Evolutionary conservation across 2,329 filamentous ascomycete species (phyloP).

Genomic region (Cephalotrichum gorgonifer): DNA sequence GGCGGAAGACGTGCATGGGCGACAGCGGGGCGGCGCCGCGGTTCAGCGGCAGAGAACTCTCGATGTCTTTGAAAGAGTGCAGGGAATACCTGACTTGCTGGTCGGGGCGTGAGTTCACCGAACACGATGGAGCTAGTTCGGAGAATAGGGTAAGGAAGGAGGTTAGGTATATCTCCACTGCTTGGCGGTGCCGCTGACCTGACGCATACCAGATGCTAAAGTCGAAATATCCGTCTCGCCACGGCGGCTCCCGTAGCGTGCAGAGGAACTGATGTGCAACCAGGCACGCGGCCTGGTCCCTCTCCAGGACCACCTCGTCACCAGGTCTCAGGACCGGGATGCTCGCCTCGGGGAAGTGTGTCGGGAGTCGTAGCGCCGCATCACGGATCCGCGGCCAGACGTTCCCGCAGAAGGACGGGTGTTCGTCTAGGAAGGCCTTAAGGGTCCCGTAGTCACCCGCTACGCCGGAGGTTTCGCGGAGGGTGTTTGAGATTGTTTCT

Average conservation of each 20-base stretch:
- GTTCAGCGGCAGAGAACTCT: not conserved
- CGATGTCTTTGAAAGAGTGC: too few species aligned
- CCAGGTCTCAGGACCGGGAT: conserved; percentile 11
- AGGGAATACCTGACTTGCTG: conserved; percentile 13
- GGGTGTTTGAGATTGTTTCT: conserved; percentile 16
- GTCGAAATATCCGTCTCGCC: conserved; percentile 18
- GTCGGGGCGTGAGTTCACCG: too few species aligned
- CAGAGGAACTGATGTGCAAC: conserved; percentile 22
- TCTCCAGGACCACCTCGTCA: conserved; percentile 11
- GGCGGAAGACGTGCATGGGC: conserved; percentile 8
- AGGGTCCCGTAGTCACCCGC: conserved; percentile 14
- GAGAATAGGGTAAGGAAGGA: conserved; percentile 19
- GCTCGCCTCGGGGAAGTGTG: conserved; percentile 11
- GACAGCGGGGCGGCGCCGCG: conserved; percentile 3
- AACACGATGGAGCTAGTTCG: too few species aligned
- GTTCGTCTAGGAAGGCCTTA: conserved; percentile 5
- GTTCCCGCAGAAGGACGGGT: conserved; percentile 5
- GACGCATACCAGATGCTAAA: conserved; percentile 22
- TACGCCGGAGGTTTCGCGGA: conserved; percentile 8
- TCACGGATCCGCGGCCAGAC: conserved; percentile 15
- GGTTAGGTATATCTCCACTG: conserved; percentile 18
- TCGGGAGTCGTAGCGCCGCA: conserved; percentile 11
- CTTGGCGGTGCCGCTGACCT: conserved; percentile 17
- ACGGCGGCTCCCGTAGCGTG: conserved; percentile 10
- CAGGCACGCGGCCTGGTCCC: conserved; percentile 17